These are phyloP conservation scores for Pisolithus orientalis DNA, from an alignment of 768 basidiomycete genomes.

Conservation along the genomic window DNA sequence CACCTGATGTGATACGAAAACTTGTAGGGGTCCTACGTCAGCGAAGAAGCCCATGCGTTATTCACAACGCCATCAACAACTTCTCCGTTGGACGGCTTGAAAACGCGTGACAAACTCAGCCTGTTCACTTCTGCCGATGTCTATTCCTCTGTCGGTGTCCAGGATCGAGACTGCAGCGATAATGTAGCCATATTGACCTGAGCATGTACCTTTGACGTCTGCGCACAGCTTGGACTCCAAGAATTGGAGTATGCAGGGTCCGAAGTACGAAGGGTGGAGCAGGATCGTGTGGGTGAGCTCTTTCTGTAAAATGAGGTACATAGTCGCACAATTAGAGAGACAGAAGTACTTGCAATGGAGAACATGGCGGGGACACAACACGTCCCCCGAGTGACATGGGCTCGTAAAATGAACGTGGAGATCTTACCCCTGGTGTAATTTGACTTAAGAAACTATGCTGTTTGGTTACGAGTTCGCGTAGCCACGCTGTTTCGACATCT, in stretches of 20 bases:
- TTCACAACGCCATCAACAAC: conserved; percentile 95
- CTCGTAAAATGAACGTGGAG: too few relatives aligned
- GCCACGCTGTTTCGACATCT: too few relatives aligned
- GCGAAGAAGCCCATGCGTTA: conserved; percentile 99
- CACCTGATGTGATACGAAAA: conserved; percentile 96
- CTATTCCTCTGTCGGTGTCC: conserved; percentile 89
- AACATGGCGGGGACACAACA: conserved; percentile 39
- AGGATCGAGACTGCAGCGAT: conserved; percentile 87
- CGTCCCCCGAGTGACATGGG: too few relatives aligned
- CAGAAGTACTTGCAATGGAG: conserved; percentile 53
- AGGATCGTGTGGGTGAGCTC: conserved; percentile 56
- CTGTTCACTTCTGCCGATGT: conserved; percentile 85
- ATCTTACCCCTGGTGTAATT: too few relatives aligned
- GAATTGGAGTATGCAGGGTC: conserved; percentile 90
- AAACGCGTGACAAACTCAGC: conserved; percentile 96
- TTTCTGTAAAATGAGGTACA: conserved; percentile 24
- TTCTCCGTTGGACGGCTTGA: conserved; percentile 99
- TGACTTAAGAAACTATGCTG: too few relatives aligned
- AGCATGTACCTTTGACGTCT: too few relatives aligned
- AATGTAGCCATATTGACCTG: conserved; percentile 69
- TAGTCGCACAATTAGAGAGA: not conserved
- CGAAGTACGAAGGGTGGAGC: conserved; percentile 98
- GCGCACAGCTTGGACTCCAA: conserved; percentile 78
- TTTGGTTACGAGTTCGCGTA: too few relatives aligned
- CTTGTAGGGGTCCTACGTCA: conserved; percentile 88